Percentiles rank a stretch among this genome's conserved stretches.
Evolutionary conservation across 1,139 yeast genomes (phyloP).

Genomic region (Sugiyamaella paludigena): DNA sequence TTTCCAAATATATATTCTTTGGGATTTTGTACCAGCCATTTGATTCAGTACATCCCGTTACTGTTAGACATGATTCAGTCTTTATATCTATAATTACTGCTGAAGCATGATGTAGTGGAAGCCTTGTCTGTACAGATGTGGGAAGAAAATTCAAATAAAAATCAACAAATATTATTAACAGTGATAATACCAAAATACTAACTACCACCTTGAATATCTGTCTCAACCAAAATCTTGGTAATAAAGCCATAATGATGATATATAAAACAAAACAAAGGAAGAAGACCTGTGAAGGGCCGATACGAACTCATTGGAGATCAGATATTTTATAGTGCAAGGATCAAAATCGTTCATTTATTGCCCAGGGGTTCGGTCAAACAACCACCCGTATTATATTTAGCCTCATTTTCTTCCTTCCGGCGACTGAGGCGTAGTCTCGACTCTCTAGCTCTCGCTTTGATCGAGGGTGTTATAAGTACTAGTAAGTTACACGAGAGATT

Average conservation of each 20-base stretch:
- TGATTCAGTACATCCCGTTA: conserved; percentile 28
- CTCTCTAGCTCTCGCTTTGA: no score
- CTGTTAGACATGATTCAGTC: conserved; percentile 31
- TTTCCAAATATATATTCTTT: conserved; percentile 36
- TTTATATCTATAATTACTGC: conserved; percentile 36
- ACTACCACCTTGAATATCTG: conserved; percentile 28
- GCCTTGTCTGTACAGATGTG: conserved; percentile 31
- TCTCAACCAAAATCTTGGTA: conserved; percentile 34
- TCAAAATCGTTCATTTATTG: no score
- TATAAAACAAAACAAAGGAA: no score
- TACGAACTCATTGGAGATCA: no score
- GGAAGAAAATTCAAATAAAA: conserved; percentile 36
- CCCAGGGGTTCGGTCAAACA: no score
- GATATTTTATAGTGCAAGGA: no score
- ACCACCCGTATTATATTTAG: no score
- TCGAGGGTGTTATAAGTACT: no score
- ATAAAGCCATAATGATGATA: conserved; percentile 7
- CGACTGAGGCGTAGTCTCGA: no score
- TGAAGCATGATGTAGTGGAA: conserved; percentile 31
- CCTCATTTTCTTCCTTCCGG: no score
- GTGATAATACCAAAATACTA: conserved; percentile 21
- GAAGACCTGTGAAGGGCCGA: no score
- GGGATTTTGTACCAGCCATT: conserved; percentile 36
- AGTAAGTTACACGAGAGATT: no score
- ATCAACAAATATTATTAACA: conserved; percentile 29